Base-by-base conservation (phyloP, 2,329 filamentous ascomycete species). In the Aspergillus melleus region DNA sequence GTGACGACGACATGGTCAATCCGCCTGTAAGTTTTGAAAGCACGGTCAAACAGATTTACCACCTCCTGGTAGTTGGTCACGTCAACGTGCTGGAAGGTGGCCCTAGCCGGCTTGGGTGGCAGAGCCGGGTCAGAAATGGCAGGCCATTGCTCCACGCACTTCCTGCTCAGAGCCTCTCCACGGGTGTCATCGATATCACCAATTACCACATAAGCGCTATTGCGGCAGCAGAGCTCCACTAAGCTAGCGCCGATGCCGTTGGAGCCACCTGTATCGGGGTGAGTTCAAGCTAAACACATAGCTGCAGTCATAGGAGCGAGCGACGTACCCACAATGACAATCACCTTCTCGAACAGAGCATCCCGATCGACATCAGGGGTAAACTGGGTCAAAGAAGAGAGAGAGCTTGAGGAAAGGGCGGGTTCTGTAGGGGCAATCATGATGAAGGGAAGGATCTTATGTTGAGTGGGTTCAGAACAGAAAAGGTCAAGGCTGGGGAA, bases 1-100 rank as follows among this genome's bases (percentile, higher is more conserved):
- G 76, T 80, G 4, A 78, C 77, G 20, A 83, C 74, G 5, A 81
- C 82, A 60, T 81, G 77, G 59, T 85, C 82, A 22, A 84, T 75
- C 6, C 71, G 72, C 3, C 79, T 79, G 59, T 80, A 79, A n/a
- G 71, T 74, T 6, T 76, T 68, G 47, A 77, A 76, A 0, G 81
- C 80, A 2, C 73, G 61, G 24, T 81, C 76, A 66, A 84, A 84
- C 4, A 84, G 70, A 3, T 71, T 70, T 30, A 83, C 67, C 29
- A 81, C 76, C 14, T 79, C 76, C n/a, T 74, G 64, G 64, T 84
- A 83, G 49, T 75, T 68, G 10, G 76, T 75, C 9, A 83, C 80
- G 66, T 84, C 80, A 32, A 76, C 75, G 19, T 71, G 66, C 14
- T 78, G 72, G 68, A 82, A 84, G 49, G 70, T 67, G 19, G 66